phyloP scores from a whole-genome alignment of 176 grass and related monocot genomes.

The Paspalum notatum region DNA sequence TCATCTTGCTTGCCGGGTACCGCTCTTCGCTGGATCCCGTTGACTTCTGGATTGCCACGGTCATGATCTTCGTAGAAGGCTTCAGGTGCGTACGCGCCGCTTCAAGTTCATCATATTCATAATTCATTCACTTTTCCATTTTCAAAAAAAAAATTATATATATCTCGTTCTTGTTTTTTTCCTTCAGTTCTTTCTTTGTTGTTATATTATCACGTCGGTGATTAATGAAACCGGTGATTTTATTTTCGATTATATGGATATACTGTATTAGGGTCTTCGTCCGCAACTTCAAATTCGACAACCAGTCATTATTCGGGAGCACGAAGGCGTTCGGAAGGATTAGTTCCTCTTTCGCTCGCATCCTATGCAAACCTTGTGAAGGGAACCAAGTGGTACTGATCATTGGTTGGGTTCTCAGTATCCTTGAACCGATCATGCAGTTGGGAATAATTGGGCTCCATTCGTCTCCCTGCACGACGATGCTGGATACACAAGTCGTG shows the following conservation, averaged over 20 bases:
- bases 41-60: not conserved
- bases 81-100: not conserved
- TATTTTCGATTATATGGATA: not conserved
- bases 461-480: no score
- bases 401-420: not conserved
- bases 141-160: no score
- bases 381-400: not conserved
- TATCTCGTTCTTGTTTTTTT: no score
- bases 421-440: no score
- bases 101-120: no score
- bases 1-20: not conserved
- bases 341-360: not conserved
- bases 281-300: not conserved
- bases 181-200: not conserved
- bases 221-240: no score
- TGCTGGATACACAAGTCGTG: no score
- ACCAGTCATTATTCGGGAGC: not conserved
- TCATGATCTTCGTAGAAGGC: constrained; percentile 3
- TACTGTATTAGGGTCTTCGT: not conserved
- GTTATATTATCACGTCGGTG: not conserved
- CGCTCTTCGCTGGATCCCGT: not conserved
- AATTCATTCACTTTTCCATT: no score
- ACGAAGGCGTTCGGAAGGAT: not conserved
- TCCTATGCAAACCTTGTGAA: not conserved
- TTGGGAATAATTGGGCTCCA: no score